Evolutionary conservation across 345 rosid species (phyloP), one percentile per base, ranked within the genome.

Genomic region (Barbarea vulgaris): DNA sequence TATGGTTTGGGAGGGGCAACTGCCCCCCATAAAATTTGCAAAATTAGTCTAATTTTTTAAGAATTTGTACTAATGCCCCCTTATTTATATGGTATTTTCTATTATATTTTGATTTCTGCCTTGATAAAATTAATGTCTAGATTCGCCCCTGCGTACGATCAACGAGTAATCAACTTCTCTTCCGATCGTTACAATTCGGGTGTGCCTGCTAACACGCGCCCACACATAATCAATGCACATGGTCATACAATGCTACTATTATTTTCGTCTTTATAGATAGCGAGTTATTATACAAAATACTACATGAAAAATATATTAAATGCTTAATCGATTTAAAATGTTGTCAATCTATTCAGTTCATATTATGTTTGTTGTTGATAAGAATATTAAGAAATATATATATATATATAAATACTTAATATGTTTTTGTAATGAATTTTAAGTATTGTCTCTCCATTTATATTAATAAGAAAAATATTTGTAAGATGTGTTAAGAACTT

Each of bases 161-260:
- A 31, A 55, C 19, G 58, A 66, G 61, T 57, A 74, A 67, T 34
- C 67, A 47, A 56, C 6, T 65, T 74, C 72, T 74, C 71, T 54
- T 54, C 72, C 72, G 13, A 17, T 74, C 58, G 41, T 57, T 66
- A 57, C 52, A 18, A 56, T 25, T 18, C 28, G 8, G 50, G 65
- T 55, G 36, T 65, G 65, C 9, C 39, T 44, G 48, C 17, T 55
- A 12, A 55, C 14, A 74, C 50, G 30, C 39, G 41, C 51, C 67
- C 24, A 66, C 72, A 37, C 12, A 66, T 5, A 25, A 7, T 47
- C 53, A 66, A 66, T 47, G 78, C 73, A 74, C 78, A 66, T 66
- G 44, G 33, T 41, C 57, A 31, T 73, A 27, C 1, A 28, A 7
- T 56, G 36, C 11, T 34, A 63, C 3, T n/a, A n/a, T 25, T 44